phyloP scores from a whole-genome alignment of 108 stramenopile genomes.

The Cyclostephanos tholiformis region DNA sequence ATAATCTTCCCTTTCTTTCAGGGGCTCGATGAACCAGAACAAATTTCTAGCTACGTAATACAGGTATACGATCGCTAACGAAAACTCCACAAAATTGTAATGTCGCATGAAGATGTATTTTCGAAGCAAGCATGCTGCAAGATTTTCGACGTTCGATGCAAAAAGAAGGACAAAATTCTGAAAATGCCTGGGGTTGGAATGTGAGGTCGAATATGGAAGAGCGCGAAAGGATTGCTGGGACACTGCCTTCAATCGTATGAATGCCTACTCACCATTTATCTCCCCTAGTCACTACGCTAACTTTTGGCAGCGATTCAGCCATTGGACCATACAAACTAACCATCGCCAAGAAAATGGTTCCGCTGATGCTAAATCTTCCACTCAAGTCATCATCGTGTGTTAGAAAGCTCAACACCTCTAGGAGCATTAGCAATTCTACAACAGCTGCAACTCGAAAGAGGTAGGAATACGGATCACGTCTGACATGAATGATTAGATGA shows the following conservation, averaged over 20 bases:
- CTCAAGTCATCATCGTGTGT: conserved; percentile 30
- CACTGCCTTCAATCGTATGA: neutral
- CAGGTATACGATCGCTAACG: conserved; percentile 28
- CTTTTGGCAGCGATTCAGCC: conserved; percentile 47
- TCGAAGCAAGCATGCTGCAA: conserved; percentile 24
- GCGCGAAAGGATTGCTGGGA: neutral
- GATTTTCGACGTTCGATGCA: conserved; percentile 43
- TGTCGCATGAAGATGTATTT: conserved; percentile 4
- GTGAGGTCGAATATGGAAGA: neutral
- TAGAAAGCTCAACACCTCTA: conserved; percentile 42
- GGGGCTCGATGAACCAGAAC: conserved; percentile 34
- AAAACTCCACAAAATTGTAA: conserved; percentile 15
- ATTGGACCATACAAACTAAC: conserved; percentile 49
- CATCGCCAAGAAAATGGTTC: conserved; percentile 48
- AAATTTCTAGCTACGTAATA: conserved; percentile 19
- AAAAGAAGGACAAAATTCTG: conserved; percentile 42
- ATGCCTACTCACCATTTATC: conserved; percentile 37
- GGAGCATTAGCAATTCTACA: conserved; percentile 39
- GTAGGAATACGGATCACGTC: conserved; percentile 50
- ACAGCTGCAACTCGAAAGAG: conserved; percentile 36
- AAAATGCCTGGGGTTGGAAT: conserved; percentile 24
- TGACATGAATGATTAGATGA: conserved; percentile 32
- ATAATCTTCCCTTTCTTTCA: conserved; percentile 34
- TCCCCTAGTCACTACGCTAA: conserved; percentile 41
- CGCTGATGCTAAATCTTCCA: conserved; percentile 37